Evolutionary conservation across 1,284 basidiomycete species (phyloP).

Genomic region (Trichosporon coremiiforme): DNA sequence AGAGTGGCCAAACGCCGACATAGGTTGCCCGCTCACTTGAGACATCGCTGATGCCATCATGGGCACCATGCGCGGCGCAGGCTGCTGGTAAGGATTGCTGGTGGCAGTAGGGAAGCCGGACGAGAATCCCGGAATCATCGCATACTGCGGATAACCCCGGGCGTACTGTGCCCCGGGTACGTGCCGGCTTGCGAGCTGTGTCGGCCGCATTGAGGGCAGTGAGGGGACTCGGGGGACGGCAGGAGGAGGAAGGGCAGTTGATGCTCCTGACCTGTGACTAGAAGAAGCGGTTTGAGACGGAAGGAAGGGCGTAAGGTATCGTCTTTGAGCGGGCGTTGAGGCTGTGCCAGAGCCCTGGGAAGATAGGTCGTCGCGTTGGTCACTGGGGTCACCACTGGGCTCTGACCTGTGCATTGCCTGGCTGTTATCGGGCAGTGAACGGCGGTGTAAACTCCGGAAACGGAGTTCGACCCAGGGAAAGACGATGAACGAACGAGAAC

Average conservation of each 20-base stretch:
- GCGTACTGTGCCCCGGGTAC: neutral
- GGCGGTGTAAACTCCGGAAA: neutral
- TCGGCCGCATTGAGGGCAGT: neutral
- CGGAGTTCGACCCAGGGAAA: neutral
- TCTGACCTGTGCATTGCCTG: neutral
- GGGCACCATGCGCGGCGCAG: neutral
- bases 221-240: neutral
- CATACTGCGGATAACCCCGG: neutral
- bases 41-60: neutral
- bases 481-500: no score
- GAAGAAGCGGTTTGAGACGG: neutral
- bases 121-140: neutral
- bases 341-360: neutral
- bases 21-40: neutral
- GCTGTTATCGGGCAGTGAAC: neutral
- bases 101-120: neutral
- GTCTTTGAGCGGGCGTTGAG: neutral
- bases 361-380: neutral
- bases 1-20: neutral
- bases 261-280: neutral
- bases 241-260: neutral
- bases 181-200: neutral
- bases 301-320: neutral
- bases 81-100: slow-evolving; percentile 8
- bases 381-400: neutral